Evolutionary conservation across 169 alveolate species (phyloP), one percentile per base, ranked within the genome.

Genomic region (Theileria equi): DNA sequence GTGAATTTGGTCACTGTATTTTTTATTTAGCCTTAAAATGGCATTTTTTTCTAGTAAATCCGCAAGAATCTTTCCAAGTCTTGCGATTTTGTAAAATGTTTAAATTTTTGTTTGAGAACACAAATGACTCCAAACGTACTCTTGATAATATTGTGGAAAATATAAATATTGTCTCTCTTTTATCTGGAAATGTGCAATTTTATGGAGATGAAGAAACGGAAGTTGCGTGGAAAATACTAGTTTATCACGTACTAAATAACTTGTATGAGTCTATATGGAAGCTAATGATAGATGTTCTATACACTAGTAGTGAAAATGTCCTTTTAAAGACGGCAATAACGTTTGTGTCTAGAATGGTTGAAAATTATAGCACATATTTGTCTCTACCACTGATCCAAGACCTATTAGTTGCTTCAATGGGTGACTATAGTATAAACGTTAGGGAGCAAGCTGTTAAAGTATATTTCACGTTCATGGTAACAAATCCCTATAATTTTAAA

Each of bases 371-470:
- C 16, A 68, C 48, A 3, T 73, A 73, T 13, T 11, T 73, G 62
- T 31, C 52, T 19, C 41, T 55, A 50, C 53, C 44, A 5, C 64
- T 44, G 3, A 68, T 73, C 6, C n/a, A 62, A 13, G 52, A 28
- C 19, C 25, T 73, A 36, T 28, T 73, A 48, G 38, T 63, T 36
- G 55, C 76, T 0, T 73, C 73, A 31, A 4, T 73, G 60, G 63
- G 63, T 3, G 83, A 73, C 63, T 47, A 48, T 28, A 57, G 66
- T 21, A 44, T 31, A 32, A 43, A 41, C 52, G 83, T 73, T 23
- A 32, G 83, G 19, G 57, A 55, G 23, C 23, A 66, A 17, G 77
- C 66, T 0, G 52, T 38, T 0, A 21, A 45, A 29, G 50, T 73
- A 11, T 13, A 55, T 25, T 48, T 43, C 1, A 57, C 25, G 19